Evolutionary conservation across 208 protist genomes (phyloP).

Genomic region (Trypanosoma grayi): DNA sequence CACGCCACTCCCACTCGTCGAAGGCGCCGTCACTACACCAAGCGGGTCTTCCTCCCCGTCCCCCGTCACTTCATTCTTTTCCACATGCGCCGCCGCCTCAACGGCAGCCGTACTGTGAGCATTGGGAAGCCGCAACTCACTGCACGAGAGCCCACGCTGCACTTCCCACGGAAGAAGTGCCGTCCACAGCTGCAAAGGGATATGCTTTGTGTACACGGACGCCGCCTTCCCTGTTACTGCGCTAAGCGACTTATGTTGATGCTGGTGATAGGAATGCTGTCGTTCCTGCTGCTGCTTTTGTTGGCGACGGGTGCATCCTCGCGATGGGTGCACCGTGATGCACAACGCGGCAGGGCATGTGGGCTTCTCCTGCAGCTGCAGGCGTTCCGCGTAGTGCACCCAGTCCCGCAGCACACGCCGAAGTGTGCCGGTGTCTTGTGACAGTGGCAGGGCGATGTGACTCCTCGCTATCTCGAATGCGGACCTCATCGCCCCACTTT

Average conservation of each 20-base stretch:
- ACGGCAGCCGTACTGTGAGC: not conserved
- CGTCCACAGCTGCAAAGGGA: constrained; percentile 76
- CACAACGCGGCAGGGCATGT: constrained; percentile 51
- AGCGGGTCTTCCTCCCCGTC: constrained; percentile 54
- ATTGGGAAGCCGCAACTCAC: constrained; percentile 31
- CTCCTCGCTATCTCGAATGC: constrained; percentile 53
- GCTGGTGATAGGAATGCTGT: not conserved
- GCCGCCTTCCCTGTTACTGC: not conserved
- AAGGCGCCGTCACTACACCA: constrained; percentile 46
- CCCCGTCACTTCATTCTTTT: constrained; percentile 2
- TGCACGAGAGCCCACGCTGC: constrained; percentile 77
- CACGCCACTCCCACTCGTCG: not conserved
- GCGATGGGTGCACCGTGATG: constrained; percentile 36
- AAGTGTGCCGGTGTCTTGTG: constrained; percentile 43
- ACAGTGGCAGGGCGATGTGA: constrained; percentile 58
- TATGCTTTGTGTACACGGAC: constrained; percentile 20
- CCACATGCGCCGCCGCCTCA: not conserved
- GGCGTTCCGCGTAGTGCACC: constrained; percentile 47
- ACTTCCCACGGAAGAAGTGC: constrained; percentile 86
- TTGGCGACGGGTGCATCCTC: not conserved
- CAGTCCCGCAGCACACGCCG: constrained; percentile 68
- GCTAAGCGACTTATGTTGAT: not conserved
- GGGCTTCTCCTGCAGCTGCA: constrained; percentile 54
- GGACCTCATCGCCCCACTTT: constrained; percentile 16
- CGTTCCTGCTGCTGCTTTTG: not conserved